Evolutionary conservation across 2,329 filamentous ascomycete genomes (phyloP), one percentile per base, ranked within the genome.

Genomic region (Botrytis pseudocinerea): DNA sequence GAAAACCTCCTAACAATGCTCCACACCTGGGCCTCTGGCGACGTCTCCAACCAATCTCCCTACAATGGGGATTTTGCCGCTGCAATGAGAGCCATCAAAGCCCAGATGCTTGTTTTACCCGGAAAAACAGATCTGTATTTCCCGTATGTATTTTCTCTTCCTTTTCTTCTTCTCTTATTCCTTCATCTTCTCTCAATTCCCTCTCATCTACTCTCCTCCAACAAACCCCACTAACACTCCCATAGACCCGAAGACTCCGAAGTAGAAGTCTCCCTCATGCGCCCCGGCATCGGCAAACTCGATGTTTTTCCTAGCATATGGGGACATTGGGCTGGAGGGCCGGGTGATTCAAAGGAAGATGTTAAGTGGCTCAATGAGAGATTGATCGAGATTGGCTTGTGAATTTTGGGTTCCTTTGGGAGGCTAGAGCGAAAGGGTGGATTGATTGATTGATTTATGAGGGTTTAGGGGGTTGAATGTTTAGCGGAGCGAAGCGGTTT

Each of bases 51-150:
- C 8, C 91, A 94, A 78, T 85, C 89, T 71, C 90, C 89, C 4
- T 94, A 92, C 76, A 86, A 90, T 73, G 90, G 88, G 1, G 83
- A 92, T 75, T 91, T 94, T 75, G 85, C 87, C 73, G 85, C 86
- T 70, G 89, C 91, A 0, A 86, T 95, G 88, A 84, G 85, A 64
- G 86, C 84, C 4, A 94, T 95, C 81, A 92, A 91, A 80, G 90
- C 92, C 1, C 93, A 90, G 77, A 90, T 88, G 0, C 82, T 95
- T 60, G 90, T 95, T 5, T 81, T 95, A 22, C 93, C 93, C 0
- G 83, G 85, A 35, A 89, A 92, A 79, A 94, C 92, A 0, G 93
- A 95, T 79, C 84, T 95, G 7, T 95, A 95, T 79, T 95, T 96
- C 76, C 91, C 93, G 85, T 89, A 79, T 82, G 87, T 82, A 12